Conservation (phyloP, 345 rosid species). For the Mangifera indica region DNA sequence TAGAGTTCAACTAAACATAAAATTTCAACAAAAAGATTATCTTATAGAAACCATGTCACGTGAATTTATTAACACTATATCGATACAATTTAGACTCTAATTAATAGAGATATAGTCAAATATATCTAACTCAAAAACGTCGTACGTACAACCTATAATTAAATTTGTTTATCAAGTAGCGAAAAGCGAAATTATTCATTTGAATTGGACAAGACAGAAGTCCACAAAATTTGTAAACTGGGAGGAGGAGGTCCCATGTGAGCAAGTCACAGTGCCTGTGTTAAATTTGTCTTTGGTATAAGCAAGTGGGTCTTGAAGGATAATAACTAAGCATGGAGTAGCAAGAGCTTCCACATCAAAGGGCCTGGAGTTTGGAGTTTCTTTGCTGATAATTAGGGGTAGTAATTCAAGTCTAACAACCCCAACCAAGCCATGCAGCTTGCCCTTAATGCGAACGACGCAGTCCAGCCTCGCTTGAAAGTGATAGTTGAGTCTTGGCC, state of each 20-base stretch:
- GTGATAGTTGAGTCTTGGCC: conserved; percentile 20
- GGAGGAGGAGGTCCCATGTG: conserved; percentile 17
- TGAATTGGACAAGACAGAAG: not conserved
- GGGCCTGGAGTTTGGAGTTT: conserved; percentile 9
- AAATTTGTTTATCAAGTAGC: not conserved
- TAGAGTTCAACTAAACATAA: no score
- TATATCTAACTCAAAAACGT: not conserved
- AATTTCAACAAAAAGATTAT: not conserved
- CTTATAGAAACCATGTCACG: not conserved
- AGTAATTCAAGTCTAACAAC: conserved; percentile 8
- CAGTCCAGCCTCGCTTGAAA: conserved; percentile 41
- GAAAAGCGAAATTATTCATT: not conserved
- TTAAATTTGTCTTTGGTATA: conserved; percentile 23
- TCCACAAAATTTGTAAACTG: not conserved
- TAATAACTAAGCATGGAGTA: conserved; percentile 24
- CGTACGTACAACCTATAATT: not conserved
- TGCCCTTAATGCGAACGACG: conserved; percentile 19
- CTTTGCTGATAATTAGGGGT: conserved; percentile 23
- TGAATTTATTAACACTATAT: not conserved
- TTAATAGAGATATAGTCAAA: not conserved
- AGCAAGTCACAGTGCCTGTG: conserved; percentile 8
- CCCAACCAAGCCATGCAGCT: conserved; percentile 38
- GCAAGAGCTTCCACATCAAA: conserved; percentile 4
- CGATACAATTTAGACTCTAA: not conserved
- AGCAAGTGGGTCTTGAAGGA: conserved; percentile 27